Base-by-base conservation (phyloP, 192 early-diverging fungal species). In the Linnemannia schmuckeri region DNA sequence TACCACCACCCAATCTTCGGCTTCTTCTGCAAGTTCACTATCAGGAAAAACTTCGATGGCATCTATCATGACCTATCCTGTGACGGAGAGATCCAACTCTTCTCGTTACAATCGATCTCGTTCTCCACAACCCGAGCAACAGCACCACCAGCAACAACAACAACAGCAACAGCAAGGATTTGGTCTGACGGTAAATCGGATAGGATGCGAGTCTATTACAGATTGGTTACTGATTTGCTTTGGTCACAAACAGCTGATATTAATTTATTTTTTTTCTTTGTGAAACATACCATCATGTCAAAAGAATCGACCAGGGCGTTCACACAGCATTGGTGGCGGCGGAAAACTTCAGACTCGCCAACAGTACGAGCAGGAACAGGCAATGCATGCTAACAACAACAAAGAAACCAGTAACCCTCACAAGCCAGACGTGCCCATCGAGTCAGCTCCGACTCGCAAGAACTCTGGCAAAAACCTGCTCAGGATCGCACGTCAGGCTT, bases 401-500 rank as follows among this genome's bases (percentile, higher is more conserved):
- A 68, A 22, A n/a, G 22, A 61, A 20, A 47, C 41, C 61, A 52
- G 35, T 20, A 41, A 1, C 13, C 44, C 44, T 15, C 44, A 66
- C 74, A 54, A 20, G 24, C 52, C 35, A 68, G 37, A 68, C 13
- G 35, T 37, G n/a, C 73, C 69, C 6, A 61, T 52, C 24, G 35
- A 41, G 13, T 17, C 76, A 37, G 30, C 40, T 22, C 79, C 83
- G 30, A 40, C 18, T 5, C 83, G 83, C 15, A 86, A 80, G 33
- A 70, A 35, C 18, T 86, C 83, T 57, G 79, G 83, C 1, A 77
- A 49, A 12, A 77, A 77, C n/a, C 27, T 86, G 46, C 52, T 86
- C 22, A 42, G 79, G 6, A 80, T 86, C 4, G 83, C 83, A 1
- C 83, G 83, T 35, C 66, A 86, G 79, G 83, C 83, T 0, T 86